phyloP scores from a whole-genome alignment of 2,329 filamentous ascomycete genomes.

The Claviceps arundinis region DNA sequence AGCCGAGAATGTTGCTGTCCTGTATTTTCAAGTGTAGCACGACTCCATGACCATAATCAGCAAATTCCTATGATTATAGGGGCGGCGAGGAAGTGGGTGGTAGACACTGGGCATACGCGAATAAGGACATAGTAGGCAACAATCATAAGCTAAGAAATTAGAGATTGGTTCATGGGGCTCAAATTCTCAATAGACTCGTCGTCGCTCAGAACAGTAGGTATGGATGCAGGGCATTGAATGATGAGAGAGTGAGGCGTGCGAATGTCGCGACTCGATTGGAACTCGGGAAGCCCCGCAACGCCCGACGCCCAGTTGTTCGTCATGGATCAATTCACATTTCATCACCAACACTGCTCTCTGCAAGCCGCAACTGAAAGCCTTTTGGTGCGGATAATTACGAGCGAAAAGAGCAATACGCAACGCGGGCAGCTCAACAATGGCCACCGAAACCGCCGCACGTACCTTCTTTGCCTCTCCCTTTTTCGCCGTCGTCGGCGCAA shows the following conservation, averaged over 20 bases:
- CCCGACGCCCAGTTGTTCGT: background rate
- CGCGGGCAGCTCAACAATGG: too few relatives aligned
- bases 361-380: background rate
- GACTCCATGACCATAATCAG: background rate
- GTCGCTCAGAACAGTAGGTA: background rate
- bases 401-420: too few relatives aligned
- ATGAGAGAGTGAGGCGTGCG: too few relatives aligned
- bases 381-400: too few relatives aligned
- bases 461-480: constrained; percentile 67
- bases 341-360: background rate
- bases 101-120: constrained; percentile 24
- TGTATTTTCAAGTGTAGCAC: constrained; percentile 14
- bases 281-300: background rate
- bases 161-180: background rate
- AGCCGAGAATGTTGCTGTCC: constrained; percentile 41
- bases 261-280: background rate
- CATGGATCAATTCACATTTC: background rate
- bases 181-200: background rate
- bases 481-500: constrained; percentile 85
- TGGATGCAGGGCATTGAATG: too few relatives aligned
- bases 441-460: constrained; percentile 58
- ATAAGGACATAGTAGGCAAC: constrained; percentile 29
- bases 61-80: background rate
- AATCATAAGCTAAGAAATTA: background rate
- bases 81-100: too few relatives aligned